Base-by-base conservation (phyloP, 352 stramenopile species). In the Globisporangium splendens region DNA sequence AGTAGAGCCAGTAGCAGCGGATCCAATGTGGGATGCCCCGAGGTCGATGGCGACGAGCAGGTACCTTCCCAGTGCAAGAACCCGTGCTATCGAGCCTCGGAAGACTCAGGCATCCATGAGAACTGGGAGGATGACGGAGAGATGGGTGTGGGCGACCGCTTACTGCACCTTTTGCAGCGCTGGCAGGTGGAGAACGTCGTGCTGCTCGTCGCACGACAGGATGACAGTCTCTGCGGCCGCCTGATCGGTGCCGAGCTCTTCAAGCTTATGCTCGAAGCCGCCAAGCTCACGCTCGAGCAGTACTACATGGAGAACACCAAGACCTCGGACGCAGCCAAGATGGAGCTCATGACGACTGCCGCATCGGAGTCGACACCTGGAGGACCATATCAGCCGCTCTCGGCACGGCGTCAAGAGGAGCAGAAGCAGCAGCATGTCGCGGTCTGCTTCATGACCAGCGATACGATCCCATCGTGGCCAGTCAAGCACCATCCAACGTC, bases 181-280 rank as follows among this genome's bases (percentile, higher is more conserved):
- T 94, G 87, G 87, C 76, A 94, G 44, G 79, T 94, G 8, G 73
- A 79, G 46, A 91, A 89, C 56, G 67, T 91, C 3, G 54, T 86
- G 48, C 54, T 96, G 1, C 56, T 93, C 10, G 77, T 94, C 12
- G 82, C 72, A 10, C 64, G 84, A 2, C 63, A 75, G 35, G 84
- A 94, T 22, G 73, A 70, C n/a, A 88, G 78, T 54, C 62, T 93
- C 17, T 84, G 72, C 49, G 75, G 76, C 1, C 77, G 77, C 1
- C 66, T 93, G 8, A 81, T 89, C 14, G 81, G 78, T 24, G 62
- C 72, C 3, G 75, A 93, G 43, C 58, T 86, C 12, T 94, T 79
- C 73, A 87, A 86, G 44, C 52, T 91, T 12, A 64, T 81, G 51
- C 56, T 80, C 14, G 83, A 93, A 63, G 76, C 72, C 31, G 83